These are phyloP conservation scores for Parmelia sp. DNA, from an alignment of 495 filamentous ascomycete genomes.

Conservation along the genomic window DNA sequence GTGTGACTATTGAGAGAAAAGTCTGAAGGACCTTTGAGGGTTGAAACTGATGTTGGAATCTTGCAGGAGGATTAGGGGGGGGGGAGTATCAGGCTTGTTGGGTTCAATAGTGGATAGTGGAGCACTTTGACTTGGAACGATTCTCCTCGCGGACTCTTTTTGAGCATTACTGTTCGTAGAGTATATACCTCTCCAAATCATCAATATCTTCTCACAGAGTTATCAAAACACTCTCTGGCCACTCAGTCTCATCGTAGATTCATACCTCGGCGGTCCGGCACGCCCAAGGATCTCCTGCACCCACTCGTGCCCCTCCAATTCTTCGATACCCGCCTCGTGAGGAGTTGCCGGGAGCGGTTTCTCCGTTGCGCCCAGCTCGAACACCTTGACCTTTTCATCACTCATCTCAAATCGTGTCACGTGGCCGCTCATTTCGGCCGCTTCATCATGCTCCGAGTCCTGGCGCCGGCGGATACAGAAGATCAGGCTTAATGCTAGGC, in stretches of 20 bases:
- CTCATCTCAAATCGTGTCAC: conserved; percentile 1
- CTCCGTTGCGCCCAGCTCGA: conserved; percentile 8
- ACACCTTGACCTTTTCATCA: conserved; percentile 2
- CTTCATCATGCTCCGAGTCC: not conserved
- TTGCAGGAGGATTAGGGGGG: no score
- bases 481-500: not conserved
- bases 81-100: no score
- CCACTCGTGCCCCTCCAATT: not conserved
- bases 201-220: no score
- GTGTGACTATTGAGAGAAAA: no score
- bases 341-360: conserved; percentile 5
- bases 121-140: no score
- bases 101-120: no score
- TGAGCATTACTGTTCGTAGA: no score
- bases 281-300: not conserved
- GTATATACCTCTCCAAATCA: no score
- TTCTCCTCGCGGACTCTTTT: no score
- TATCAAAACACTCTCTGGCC: not conserved
- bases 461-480: not conserved
- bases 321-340: not conserved
- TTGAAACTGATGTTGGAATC: no score
- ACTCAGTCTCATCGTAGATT: not conserved
- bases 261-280: not conserved
- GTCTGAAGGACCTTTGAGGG: no score
- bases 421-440: not conserved